Evolutionary conservation across 108 stramenopile species (phyloP).

Genomic region (Nannochloropsis granulata): DNA sequence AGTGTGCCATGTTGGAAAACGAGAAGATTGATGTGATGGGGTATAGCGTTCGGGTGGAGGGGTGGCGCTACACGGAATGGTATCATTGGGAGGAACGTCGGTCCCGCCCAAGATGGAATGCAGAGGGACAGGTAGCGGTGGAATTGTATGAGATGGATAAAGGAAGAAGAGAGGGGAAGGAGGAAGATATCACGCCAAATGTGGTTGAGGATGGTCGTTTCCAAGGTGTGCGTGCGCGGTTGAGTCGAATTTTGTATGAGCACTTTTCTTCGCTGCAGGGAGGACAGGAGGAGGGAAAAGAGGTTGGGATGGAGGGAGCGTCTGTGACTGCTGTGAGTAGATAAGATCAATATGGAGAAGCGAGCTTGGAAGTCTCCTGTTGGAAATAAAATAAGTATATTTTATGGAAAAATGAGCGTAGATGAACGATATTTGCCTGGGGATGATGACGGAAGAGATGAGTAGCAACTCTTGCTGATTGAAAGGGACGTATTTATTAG

Average conservation of each 20-base stretch:
- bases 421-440: too few relatives aligned
- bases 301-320: too few relatives aligned
- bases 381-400: too few relatives aligned
- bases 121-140: background rate
- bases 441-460: too few relatives aligned
- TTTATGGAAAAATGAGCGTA: too few relatives aligned
- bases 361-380: too few relatives aligned
- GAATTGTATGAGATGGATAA: background rate
- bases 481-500: too few relatives aligned
- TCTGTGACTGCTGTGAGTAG: too few relatives aligned
- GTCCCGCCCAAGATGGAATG: background rate
- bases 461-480: too few relatives aligned
- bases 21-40: background rate
- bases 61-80: background rate
- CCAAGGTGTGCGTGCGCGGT: background rate
- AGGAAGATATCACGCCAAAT: background rate
- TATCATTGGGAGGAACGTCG: background rate
- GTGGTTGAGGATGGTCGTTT: background rate
- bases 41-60: background rate
- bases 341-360: too few relatives aligned
- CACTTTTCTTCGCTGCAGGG: background rate
- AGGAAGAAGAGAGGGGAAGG: background rate
- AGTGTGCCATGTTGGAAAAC: background rate
- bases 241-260: background rate
- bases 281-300: too few relatives aligned